These are phyloP conservation scores for Rheum nobile DNA, from an alignment of 148 eudicot genomes.

Conservation along the genomic window DNA sequence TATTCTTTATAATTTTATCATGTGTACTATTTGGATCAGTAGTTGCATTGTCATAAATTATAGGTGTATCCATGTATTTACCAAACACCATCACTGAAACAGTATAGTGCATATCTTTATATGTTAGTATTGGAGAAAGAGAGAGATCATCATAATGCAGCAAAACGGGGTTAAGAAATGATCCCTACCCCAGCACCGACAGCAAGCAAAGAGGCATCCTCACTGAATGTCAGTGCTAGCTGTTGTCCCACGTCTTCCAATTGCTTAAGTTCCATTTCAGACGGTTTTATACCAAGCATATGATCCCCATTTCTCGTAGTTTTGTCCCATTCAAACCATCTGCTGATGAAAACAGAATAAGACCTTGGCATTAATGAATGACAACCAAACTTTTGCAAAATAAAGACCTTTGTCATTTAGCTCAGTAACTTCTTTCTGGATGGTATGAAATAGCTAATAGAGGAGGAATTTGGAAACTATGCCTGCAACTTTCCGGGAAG, in stretches of 20 bases:
- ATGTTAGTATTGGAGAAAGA: too few relatives aligned
- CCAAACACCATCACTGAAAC: too few relatives aligned
- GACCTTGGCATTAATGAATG: too few relatives aligned
- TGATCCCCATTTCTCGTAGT: constrained; percentile 12
- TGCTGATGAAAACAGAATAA: constrained; percentile 9
- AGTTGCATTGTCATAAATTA: too few relatives aligned
- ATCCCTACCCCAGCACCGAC: constrained; percentile 68
- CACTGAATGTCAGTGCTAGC: constrained; percentile 47
- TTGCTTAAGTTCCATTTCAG: constrained; percentile 39
- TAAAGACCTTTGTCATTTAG: background rate
- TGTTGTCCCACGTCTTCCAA: constrained; percentile 73
- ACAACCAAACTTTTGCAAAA: too few relatives aligned
- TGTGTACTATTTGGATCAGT: too few relatives aligned
- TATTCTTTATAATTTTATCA: too few relatives aligned
- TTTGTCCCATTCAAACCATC: constrained; percentile 64
- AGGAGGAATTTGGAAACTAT: background rate
- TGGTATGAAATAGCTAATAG: background rate
- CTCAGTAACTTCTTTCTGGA: background rate
- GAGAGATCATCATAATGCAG: background rate
- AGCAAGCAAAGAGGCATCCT: constrained; percentile 63
- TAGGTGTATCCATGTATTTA: too few relatives aligned
- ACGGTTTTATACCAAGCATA: constrained; percentile 26
- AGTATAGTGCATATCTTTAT: too few relatives aligned
- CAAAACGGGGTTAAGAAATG: background rate
- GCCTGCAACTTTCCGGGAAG: constrained; percentile 63